Percentiles rank a stretch among this genome's conserved stretches.
These are phyloP conservation scores for Chlamydomonas schloesseri DNA, from an alignment of 139 green algal species.

Conservation along the genomic window DNA sequence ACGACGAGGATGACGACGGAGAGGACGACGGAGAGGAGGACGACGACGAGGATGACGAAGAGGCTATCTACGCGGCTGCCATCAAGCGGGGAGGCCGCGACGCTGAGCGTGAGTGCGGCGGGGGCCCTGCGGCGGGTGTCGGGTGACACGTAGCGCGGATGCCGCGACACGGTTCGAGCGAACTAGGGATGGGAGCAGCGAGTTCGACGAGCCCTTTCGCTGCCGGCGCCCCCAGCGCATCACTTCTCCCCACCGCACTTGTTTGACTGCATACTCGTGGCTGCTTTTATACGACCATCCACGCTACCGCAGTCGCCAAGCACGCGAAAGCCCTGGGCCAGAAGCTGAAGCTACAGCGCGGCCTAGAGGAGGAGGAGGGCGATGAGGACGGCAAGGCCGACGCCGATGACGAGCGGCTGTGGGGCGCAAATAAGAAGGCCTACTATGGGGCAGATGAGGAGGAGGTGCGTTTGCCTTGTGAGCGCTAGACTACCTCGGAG, in stretches of 20 bases:
- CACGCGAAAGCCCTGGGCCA: slow-evolving; percentile 74
- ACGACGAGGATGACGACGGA: slow-evolving; percentile 53
- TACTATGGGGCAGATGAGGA: slow-evolving; percentile 82
- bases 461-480: neutral
- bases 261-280: too few relatives aligned
- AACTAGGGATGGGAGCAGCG: too few relatives aligned
- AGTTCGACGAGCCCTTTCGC: too few relatives aligned
- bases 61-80: slow-evolving; percentile 46
- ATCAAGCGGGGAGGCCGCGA: slow-evolving; percentile 47
- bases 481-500: too few relatives aligned
- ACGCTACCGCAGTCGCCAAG: slow-evolving; percentile 80
- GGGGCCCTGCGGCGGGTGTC: too few relatives aligned
- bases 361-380: slow-evolving; percentile 65
- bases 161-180: too few relatives aligned
- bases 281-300: too few relatives aligned
- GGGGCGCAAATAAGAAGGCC: slow-evolving; percentile 78
- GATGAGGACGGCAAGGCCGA: slow-evolving; percentile 59
- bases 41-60: slow-evolving; percentile 52
- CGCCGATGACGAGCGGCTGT: slow-evolving; percentile 44
- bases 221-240: too few relatives aligned
- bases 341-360: slow-evolving; percentile 72
- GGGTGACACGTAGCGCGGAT: too few relatives aligned
- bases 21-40: slow-evolving; percentile 52
- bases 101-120: slow-evolving; percentile 50
- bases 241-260: too few relatives aligned